phyloP scores from a whole-genome alignment of 2,329 filamentous ascomycete genomes.

The Mycocentrospora acerina region DNA sequence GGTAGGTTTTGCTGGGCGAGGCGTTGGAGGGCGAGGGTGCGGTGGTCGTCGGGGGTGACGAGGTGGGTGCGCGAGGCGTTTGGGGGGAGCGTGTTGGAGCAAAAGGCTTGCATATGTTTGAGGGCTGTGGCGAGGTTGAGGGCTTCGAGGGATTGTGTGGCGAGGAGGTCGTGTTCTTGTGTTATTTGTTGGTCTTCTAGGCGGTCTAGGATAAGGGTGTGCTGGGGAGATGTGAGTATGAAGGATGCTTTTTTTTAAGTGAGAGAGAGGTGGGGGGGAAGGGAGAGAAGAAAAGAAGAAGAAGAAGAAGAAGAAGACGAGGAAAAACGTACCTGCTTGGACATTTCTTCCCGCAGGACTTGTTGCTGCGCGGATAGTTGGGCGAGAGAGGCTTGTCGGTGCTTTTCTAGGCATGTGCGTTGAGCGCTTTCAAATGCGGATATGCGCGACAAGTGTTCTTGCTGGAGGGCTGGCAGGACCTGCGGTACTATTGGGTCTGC shows the following conservation, averaged over 20 bases:
- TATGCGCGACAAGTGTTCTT: slow-evolving; percentile 32
- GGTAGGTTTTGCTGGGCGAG: slow-evolving; percentile 43
- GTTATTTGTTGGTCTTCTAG: slow-evolving; percentile 49
- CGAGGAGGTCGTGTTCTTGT: slow-evolving; percentile 46
- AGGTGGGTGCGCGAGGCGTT: slow-evolving; percentile 16
- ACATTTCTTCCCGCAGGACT: no score
- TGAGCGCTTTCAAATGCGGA: slow-evolving; percentile 36
- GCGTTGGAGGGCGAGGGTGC: slow-evolving; percentile 46
- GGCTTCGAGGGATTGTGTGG: slow-evolving; percentile 44
- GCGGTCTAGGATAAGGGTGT: slow-evolving; percentile 42
- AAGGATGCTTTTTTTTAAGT: no score
- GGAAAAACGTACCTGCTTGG: no score
- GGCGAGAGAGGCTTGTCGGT: slow-evolving; percentile 30
- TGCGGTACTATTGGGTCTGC: slow-evolving; percentile 19
- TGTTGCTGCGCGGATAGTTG: no score
- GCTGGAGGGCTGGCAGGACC: slow-evolving; percentile 28
- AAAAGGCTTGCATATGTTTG: slow-evolving; percentile 53
- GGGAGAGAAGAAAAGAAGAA: no score
- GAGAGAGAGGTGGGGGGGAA: no score
- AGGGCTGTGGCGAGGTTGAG: slow-evolving; percentile 49
- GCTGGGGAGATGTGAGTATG: slow-evolving; percentile 20
- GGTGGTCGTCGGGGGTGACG: slow-evolving; percentile 49
- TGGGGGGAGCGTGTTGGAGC: slow-evolving; percentile 28
- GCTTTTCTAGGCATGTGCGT: no score
- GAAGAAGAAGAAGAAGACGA: no score